Conservation (phyloP, 139 green algal species). For the Astrephomene gubernaculifera region DNA sequence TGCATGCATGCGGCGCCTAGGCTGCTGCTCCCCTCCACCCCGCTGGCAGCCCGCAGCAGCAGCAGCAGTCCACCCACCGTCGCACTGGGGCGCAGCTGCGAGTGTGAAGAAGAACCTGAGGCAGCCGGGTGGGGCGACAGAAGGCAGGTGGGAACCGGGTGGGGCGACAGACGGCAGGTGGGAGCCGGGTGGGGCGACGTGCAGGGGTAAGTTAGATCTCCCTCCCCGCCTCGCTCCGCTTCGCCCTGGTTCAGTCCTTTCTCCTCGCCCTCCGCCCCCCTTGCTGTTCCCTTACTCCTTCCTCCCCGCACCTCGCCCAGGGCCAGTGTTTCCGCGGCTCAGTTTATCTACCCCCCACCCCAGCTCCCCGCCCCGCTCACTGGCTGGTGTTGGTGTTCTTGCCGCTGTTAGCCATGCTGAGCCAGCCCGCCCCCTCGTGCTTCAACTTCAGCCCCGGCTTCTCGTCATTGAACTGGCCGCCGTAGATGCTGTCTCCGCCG, state of each 20-base stretch:
- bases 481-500: conserved; percentile 88
- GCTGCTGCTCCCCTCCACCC: background rate
- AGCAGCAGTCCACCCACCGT: conserved; percentile 74
- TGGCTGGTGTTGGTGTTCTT: conserved; percentile 89
- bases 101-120: conserved; percentile 90
- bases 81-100: conserved; percentile 69
- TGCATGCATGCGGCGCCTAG: too few species aligned
- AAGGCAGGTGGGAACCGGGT: background rate
- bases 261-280: too few species aligned
- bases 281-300: too few species aligned
- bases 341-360: too few species aligned
- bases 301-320: too few species aligned
- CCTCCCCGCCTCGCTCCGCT: background rate
- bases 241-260: too few species aligned
- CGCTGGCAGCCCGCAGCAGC: too few species aligned
- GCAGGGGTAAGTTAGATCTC: too few species aligned
- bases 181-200: background rate
- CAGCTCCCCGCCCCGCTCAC: background rate
- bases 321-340: too few species aligned
- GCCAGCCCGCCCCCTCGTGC: conserved; percentile 64
- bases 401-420: conserved; percentile 90
- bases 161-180: background rate
- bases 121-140: background rate
- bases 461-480: conserved; percentile 76
- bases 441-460: conserved; percentile 27